These are phyloP conservation scores for Inga laurina DNA, from an alignment of 306 rosid genomes.

Conservation along the genomic window DNA sequence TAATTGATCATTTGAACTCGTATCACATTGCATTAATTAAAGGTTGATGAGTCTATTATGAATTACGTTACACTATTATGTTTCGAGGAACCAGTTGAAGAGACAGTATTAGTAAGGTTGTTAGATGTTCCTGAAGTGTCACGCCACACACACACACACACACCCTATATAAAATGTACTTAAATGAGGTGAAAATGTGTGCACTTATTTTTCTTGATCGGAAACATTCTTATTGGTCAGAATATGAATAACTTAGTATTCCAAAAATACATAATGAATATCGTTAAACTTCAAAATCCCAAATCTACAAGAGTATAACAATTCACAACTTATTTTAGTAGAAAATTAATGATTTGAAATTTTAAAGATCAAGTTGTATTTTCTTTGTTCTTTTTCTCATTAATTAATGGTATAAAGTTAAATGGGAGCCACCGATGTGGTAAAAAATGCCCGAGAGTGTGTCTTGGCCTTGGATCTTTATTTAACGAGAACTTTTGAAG, in stretches of 20 bases:
- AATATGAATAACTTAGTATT: not conserved
- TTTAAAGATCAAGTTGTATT: no score
- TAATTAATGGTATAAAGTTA: not conserved
- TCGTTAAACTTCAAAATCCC: no score
- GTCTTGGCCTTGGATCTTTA: not conserved
- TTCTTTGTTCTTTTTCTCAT: no score
- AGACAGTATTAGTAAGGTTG: not conserved
- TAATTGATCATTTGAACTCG: no score
- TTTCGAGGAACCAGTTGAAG: not conserved
- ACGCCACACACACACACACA: not conserved
- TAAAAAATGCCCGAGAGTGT: not conserved
- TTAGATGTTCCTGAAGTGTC: not conserved
- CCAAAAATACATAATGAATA: not conserved
- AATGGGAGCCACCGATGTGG: not conserved
- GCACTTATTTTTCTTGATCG: not conserved
- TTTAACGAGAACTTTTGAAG: not conserved
- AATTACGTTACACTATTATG: not conserved
- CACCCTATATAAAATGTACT: no score
- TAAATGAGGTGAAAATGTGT: not conserved
- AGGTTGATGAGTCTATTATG: not conserved
- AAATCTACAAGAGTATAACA: no score
- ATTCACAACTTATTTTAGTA: no score
- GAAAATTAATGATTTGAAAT: no score
- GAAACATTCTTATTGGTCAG: not conserved
- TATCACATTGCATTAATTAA: not conserved